Percentiles rank a stretch among this genome's conserved stretches.
phyloP scores from a whole-genome alignment of 2,329 filamentous ascomycete genomes.

The Coleophoma cylindrospora region DNA sequence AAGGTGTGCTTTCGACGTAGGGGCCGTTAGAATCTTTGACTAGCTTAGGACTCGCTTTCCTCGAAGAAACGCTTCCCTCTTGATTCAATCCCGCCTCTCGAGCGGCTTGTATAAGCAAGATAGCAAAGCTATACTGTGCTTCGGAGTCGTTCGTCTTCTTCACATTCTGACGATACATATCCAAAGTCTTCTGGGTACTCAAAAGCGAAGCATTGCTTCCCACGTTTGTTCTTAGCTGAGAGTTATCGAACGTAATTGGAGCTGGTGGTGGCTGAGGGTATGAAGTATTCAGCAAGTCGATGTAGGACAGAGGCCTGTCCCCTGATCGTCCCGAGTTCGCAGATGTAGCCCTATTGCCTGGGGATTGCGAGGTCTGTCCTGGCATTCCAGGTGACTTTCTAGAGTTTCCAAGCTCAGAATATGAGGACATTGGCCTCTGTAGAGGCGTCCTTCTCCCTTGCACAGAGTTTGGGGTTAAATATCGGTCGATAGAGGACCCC shows the following conservation, averaged over 20 bases:
- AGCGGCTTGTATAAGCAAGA: slow-evolving; percentile 87
- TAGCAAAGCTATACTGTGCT: slow-evolving; percentile 93
- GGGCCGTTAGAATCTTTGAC: slow-evolving; percentile 42
- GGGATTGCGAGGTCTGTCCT: slow-evolving; percentile 22
- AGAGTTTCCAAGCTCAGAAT: slow-evolving; percentile 65
- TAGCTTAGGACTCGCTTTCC: slow-evolving; percentile 35
- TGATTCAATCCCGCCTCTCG: slow-evolving; percentile 65
- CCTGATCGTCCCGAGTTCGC: slow-evolving; percentile 22
- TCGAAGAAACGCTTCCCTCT: slow-evolving; percentile 29
- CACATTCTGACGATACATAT: slow-evolving; percentile 95
- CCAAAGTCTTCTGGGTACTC: slow-evolving; percentile 86
- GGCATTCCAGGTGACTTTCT: slow-evolving; percentile 49
- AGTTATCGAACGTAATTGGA: slow-evolving; percentile 62
- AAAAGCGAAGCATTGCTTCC: slow-evolving; percentile 89
- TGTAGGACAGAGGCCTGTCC: slow-evolving; percentile 26
- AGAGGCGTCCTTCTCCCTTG: slow-evolving; percentile 50
- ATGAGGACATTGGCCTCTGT: slow-evolving; percentile 69
- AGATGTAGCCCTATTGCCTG: slow-evolving; percentile 23
- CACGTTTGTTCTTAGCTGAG: slow-evolving; percentile 70
- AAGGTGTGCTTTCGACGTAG: slow-evolving; percentile 38
- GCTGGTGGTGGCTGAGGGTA: slow-evolving; percentile 29
- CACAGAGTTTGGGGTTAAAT: slow-evolving; percentile 55
- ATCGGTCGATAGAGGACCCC: slow-evolving; percentile 48
- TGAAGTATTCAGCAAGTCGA: slow-evolving; percentile 50
- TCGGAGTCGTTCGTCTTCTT: slow-evolving; percentile 92